Base-by-base conservation (phyloP, 2,329 filamentous ascomycete genomes). In the Aspergillus sclerotialis region DNA sequence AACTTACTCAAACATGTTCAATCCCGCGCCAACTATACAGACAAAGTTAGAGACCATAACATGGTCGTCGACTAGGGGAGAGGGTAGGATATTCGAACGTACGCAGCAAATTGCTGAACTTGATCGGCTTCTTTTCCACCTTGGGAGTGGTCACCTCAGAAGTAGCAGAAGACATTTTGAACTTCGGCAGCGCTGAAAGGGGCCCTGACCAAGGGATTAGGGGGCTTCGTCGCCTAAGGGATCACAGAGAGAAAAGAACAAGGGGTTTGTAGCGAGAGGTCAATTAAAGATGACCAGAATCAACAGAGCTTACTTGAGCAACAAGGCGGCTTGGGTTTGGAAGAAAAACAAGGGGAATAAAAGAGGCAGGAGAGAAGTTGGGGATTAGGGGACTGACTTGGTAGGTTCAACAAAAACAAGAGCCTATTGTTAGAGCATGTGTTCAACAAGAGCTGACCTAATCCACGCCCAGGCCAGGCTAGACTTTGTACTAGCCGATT, bases 121-220 rank as follows among this genome's bases (percentile, higher is more conserved):
- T 96, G 78, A 98, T 78, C 50, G 92, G 92, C 80, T 96, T 96
- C 84, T 96, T 96, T 82, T 95, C 89, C 63, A 93, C 72, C 66
- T 64, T 69, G 63, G 70, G 65, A 62, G 67, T 58, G 60, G 68
- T 62, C 63, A 65, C 54, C 49, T 67, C 64, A 52, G 73, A 67
- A 55, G 74, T 53, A 49, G 44, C 30, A 36, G 58, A 52, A 58
- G 65, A 71, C 68, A 72, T 70, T 37, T 55, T 44, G 68, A 65
- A 78, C 82, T 67, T 49, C 46, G 65, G 72, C 66, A 62, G 60
- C 58, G 59, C 65, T 71, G 68, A 69, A 74, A 70, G 68, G 77
- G 81, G 84, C 85, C 90, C 89, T 92, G 90, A 96, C 90, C 90
- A 93, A 95, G 90, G 89, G 86, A 84, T 70, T 70, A 80, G 76